Percentiles rank a stretch among this genome's conserved stretches.
phyloP scores from a whole-genome alignment of 2,329 filamentous ascomycete genomes.

The Colletotrichum sp. region DNA sequence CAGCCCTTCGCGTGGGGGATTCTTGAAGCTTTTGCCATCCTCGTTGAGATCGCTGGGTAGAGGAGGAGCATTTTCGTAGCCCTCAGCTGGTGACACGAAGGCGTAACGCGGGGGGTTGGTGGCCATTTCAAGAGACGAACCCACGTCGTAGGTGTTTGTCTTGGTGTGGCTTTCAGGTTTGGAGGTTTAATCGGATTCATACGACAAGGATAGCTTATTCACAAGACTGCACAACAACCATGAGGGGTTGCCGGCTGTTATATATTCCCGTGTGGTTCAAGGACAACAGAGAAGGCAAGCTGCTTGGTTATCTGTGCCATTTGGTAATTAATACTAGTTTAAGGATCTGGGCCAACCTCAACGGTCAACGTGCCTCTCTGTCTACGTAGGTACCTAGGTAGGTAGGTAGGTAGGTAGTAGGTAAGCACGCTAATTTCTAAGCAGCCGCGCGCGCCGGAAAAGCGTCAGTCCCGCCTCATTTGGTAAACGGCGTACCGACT shows the following conservation, averaged over 20 bases:
- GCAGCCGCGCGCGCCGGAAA: slow-evolving; percentile 11
- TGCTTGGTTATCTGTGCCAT: not conserved
- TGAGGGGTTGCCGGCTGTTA: not conserved
- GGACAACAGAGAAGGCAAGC: not conserved
- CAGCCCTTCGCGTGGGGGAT: slow-evolving; percentile 62
- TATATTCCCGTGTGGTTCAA: not conserved
- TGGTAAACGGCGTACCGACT: slow-evolving; percentile 22
- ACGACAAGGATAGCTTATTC: not conserved
- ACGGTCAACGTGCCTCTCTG: not conserved
- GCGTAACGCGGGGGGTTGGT: slow-evolving; percentile 43
- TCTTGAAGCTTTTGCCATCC: slow-evolving; percentile 80
- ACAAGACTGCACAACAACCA: not conserved
- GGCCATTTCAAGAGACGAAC: not conserved
- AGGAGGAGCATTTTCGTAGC: slow-evolving; percentile 60
- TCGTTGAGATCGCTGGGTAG: slow-evolving; percentile 62
- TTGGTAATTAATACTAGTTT: not conserved
- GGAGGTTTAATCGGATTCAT: not conserved
- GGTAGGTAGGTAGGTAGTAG: too few relatives aligned
- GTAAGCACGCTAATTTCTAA: not conserved
- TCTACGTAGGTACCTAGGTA: too few relatives aligned
- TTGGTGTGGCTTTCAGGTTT: not conserved
- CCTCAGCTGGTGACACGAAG: slow-evolving; percentile 61
- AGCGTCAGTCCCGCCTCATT: not conserved
- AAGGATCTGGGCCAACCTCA: not conserved
- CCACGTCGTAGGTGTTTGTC: not conserved